phyloP scores from a whole-genome alignment of 495 filamentous ascomycete species.

The Acidomyces sp. region DNA sequence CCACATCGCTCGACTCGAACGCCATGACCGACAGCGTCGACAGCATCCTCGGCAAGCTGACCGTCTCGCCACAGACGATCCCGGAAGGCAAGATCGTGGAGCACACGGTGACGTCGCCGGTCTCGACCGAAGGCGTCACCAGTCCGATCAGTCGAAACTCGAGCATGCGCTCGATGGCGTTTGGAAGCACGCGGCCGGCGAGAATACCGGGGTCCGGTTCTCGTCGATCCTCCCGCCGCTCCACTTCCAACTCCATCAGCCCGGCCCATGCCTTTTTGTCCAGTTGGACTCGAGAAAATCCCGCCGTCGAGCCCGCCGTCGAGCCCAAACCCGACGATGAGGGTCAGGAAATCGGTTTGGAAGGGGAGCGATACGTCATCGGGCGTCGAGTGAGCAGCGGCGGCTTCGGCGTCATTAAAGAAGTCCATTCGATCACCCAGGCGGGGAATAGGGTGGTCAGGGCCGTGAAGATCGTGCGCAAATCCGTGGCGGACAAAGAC shows the following conservation, averaged over 20 bases:
- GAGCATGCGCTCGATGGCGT: constrained; percentile 9
- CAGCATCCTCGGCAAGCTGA: constrained; percentile 15
- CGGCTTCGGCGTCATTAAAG: constrained; percentile 59
- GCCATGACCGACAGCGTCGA: constrained; percentile 12
- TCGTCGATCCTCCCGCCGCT: constrained; percentile 19
- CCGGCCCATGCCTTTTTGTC: constrained; percentile 46
- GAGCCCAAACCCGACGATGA: constrained; percentile 48
- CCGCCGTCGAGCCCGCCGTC: constrained; percentile 5
- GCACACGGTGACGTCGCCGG: constrained; percentile 6
- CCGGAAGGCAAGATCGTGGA: constrained; percentile 8
- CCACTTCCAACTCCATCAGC: constrained; percentile 27
- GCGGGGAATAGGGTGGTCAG: constrained; percentile 32
- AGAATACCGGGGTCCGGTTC: constrained; percentile 6
- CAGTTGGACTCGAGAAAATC: constrained; percentile 33
- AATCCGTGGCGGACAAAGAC: constrained; percentile 41
- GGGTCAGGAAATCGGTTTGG: constrained; percentile 55
- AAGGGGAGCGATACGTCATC: constrained; percentile 53
- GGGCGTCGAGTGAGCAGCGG: constrained; percentile 58
- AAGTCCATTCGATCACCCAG: constrained; percentile 53
- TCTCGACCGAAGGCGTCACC: constrained; percentile 3
- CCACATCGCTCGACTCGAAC: constrained; percentile 3
- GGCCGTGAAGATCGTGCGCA: constrained; percentile 64
- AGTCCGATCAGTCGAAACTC: constrained; percentile 14
- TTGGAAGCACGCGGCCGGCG: constrained; percentile 2
- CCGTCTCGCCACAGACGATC: constrained; percentile 13